Evolutionary conservation across 2,329 filamentous ascomycete species (phyloP).

Genomic region (Didymella lethalis): DNA sequence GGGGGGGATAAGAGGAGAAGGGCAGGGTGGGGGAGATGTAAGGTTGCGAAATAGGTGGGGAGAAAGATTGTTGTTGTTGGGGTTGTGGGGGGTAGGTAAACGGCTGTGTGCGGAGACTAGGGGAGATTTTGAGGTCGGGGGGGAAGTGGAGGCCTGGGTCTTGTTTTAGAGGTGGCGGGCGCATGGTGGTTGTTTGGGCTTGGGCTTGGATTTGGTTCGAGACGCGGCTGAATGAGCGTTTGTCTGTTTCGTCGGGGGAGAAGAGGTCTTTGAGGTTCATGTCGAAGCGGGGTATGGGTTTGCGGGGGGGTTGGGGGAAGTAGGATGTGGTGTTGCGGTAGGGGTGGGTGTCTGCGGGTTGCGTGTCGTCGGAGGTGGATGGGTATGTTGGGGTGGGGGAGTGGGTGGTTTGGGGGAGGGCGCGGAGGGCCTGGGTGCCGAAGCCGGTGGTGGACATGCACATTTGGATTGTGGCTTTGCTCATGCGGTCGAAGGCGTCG

Average conservation of each 20-base stretch:
- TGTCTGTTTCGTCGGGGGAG: conserved; percentile 51
- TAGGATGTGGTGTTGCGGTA: conserved; percentile 31
- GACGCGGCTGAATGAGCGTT: conserved; percentile 49
- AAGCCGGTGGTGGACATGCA: conserved; percentile 87
- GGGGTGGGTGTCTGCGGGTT: conserved; percentile 43
- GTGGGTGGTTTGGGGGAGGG: conserved; percentile 30
- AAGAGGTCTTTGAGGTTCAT: conserved; percentile 53
- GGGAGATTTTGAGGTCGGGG: conserved; percentile 44
- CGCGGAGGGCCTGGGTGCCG: conserved; percentile 57
- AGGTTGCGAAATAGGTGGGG: conserved; percentile 35
- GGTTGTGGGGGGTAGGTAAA: conserved; percentile 2
- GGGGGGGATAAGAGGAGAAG: conserved; percentile 1
- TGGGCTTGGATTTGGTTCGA: conserved; percentile 43
- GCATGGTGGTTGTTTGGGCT: conserved; percentile 27
- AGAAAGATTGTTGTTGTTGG: conserved; percentile 29
- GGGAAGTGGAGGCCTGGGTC: conserved; percentile 37
- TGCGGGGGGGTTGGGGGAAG: conserved; percentile 38
- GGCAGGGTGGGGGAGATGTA: conserved; percentile 42
- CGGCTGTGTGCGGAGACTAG: conserved; percentile 10
- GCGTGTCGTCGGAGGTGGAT: conserved; percentile 33
- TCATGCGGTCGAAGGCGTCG: conserved; percentile 93
- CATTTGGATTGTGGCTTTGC: conserved; percentile 95
- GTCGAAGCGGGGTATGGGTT: conserved; percentile 65
- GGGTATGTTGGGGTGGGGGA: conserved; percentile 38
- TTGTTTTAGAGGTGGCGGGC: conserved; percentile 41